phyloP scores from a whole-genome alignment of 371 early-diverging fungal species.

The Mortierella sp. region DNA sequence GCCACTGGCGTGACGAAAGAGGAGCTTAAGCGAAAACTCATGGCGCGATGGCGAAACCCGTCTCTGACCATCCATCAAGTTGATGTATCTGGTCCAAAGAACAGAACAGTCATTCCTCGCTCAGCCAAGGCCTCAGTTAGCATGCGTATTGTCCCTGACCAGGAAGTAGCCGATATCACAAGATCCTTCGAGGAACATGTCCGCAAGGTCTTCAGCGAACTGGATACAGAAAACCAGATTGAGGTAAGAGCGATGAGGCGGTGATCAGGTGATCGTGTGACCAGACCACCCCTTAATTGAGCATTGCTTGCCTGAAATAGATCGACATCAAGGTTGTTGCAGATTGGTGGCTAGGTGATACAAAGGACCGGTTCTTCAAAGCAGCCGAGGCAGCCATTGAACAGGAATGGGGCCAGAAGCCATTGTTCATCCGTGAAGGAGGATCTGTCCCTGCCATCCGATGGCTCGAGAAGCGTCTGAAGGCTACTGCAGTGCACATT shows the following conservation, averaged over 20 bases:
- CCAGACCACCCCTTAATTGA: no score
- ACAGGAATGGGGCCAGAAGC: constrained; percentile 70
- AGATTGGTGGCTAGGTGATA: constrained; percentile 86
- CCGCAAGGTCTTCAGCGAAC: constrained; percentile 59
- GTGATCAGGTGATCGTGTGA: no score
- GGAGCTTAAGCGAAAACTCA: constrained; percentile 63
- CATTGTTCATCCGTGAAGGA: constrained; percentile 80
- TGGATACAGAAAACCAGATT: constrained; percentile 65
- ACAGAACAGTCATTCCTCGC: constrained; percentile 78
- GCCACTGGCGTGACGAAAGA: constrained; percentile 56
- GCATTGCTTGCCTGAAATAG: no score
- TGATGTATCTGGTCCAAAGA: constrained; percentile 76
- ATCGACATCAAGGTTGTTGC: constrained; percentile 71
- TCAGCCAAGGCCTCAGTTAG: constrained; percentile 78
- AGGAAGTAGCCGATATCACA: constrained; percentile 71
- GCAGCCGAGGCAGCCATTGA: constrained; percentile 75
- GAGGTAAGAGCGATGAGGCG: constrained; percentile 41
- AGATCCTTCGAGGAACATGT: constrained; percentile 66
- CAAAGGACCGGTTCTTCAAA: constrained; percentile 72
- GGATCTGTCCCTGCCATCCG: constrained; percentile 88
- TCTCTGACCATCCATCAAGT: constrained; percentile 85
- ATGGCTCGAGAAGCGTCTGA: constrained; percentile 80
- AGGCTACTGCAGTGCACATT: constrained; percentile 79
- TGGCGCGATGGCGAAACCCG: constrained; percentile 85
- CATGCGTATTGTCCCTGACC: constrained; percentile 87